phyloP scores from a whole-genome alignment of 768 basidiomycete species.

The Tulasnella sp. region DNA sequence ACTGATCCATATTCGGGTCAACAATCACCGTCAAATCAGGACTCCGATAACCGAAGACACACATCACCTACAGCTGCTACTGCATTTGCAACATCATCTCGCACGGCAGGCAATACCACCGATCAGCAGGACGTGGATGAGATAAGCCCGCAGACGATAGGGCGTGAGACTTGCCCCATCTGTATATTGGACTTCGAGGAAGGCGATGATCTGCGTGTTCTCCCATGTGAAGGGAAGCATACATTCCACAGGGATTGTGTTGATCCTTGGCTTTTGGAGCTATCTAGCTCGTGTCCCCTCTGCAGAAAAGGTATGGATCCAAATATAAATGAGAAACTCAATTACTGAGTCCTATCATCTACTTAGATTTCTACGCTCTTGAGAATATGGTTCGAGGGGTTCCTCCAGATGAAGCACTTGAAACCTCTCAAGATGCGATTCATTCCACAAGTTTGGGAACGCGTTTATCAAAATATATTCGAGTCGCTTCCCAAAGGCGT shows the following conservation, averaged over 20 bases:
- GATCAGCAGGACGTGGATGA: constrained; percentile 31
- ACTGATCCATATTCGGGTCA: no score
- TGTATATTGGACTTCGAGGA: constrained; percentile 91
- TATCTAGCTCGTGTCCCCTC: constrained; percentile 83
- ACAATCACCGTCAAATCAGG: no score
- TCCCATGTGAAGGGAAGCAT: constrained; percentile 87
- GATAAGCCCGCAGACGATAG: constrained; percentile 44
- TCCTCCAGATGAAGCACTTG: neutral
- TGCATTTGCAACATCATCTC: constrained; percentile 7
- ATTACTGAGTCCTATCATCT: neutral
- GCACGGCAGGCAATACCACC: constrained; percentile 18
- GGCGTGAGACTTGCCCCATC: constrained; percentile 83
- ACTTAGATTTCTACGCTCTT: constrained; percentile 10
- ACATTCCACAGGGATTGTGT: constrained; percentile 83
- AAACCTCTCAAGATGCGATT: neutral
- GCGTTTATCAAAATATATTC: neutral
- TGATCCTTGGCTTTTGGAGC: constrained; percentile 83
- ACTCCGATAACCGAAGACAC: no score
- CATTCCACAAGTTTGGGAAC: constrained; percentile 4
- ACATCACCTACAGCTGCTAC: no score
- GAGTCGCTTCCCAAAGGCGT: constrained; percentile 8
- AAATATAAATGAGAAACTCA: neutral
- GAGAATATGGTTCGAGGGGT: constrained; percentile 12
- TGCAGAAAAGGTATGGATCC: constrained; percentile 64
- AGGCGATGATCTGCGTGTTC: constrained; percentile 78